These are phyloP conservation scores for Colletotrichum musae DNA, from an alignment of 2,329 filamentous ascomycete genomes.

Conservation along the genomic window DNA sequence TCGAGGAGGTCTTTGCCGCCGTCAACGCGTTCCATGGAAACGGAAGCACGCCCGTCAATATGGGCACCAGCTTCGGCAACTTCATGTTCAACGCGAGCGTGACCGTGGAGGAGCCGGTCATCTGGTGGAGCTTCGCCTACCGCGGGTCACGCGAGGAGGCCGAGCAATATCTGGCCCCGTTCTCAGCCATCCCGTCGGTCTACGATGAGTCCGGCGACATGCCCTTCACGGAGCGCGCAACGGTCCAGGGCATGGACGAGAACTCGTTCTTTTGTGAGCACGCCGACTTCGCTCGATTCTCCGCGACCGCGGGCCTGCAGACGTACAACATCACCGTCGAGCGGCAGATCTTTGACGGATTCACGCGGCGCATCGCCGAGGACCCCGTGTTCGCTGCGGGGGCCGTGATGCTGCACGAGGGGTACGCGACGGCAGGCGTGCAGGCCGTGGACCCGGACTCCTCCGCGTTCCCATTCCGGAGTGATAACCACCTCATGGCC, in stretches of 20 bases:
- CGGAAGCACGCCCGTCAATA: constrained; percentile 35
- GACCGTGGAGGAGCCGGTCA: constrained; percentile 38
- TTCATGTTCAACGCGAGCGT: constrained; percentile 37
- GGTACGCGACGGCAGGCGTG: constrained; percentile 44
- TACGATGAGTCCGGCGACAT: constrained; percentile 37
- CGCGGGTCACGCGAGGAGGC: constrained; percentile 43
- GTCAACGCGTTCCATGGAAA: constrained; percentile 43
- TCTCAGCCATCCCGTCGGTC: constrained; percentile 43
- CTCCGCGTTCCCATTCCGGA: constrained; percentile 44
- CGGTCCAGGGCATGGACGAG: constrained; percentile 10
- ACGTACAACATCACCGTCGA: not conserved
- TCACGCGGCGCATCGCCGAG: not conserved
- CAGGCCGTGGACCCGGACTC: constrained; percentile 19
- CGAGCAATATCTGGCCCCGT: constrained; percentile 41
- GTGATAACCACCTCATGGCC: constrained; percentile 40
- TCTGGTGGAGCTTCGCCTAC: constrained; percentile 46
- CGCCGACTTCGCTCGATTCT: not conserved
- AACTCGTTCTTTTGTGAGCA: not conserved
- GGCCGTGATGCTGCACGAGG: constrained; percentile 43
- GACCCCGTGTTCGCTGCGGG: not conserved
- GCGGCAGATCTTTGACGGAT: not conserved
- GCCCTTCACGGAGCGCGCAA: constrained; percentile 41
- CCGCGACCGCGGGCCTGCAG: not conserved
- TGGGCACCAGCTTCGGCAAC: constrained; percentile 40
- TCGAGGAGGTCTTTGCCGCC: constrained; percentile 43